These are phyloP conservation scores for Durotheca rogersii DNA, from an alignment of 495 filamentous ascomycete genomes.

Conservation along the genomic window DNA sequence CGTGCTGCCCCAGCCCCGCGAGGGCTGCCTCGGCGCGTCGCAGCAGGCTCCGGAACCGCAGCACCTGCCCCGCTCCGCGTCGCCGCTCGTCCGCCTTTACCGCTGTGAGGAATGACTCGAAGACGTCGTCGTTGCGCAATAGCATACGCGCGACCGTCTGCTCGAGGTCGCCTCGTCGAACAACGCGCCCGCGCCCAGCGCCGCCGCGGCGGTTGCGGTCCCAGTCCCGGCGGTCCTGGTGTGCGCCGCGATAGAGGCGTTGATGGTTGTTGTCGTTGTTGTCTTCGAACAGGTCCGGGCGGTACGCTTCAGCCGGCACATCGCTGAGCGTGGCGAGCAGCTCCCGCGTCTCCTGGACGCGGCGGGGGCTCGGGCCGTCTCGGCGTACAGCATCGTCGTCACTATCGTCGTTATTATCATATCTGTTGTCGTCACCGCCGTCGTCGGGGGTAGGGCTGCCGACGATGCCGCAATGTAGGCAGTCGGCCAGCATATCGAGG, in stretches of 20 bases:
- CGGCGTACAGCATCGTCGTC: too few species aligned
- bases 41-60: constrained; percentile 43
- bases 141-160: constrained; percentile 50
- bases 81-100: constrained; percentile 41
- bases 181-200: constrained; percentile 20
- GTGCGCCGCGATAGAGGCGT: too few species aligned
- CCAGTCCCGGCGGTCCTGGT: too few species aligned
- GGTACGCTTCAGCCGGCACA: constrained; percentile 37
- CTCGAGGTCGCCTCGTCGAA: constrained; percentile 46
- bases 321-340: constrained; percentile 44
- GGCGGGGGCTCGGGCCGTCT: constrained; percentile 32
- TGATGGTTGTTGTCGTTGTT: too few species aligned
- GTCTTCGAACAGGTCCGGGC: constrained; percentile 43
- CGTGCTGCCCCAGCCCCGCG: constrained; percentile 38
- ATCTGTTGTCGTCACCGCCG: too few species aligned
- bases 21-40: constrained; percentile 44
- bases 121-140: constrained; percentile 46
- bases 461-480: constrained; percentile 43
- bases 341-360: constrained; percentile 45
- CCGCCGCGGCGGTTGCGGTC: too few species aligned
- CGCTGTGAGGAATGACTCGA: constrained; percentile 42
- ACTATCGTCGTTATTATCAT: too few species aligned
- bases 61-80: constrained; percentile 40
- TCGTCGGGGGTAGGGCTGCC: too few species aligned
- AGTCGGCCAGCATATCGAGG: constrained; percentile 48